These are phyloP conservation scores for Penicillium paneum DNA, from an alignment of 2,329 filamentous ascomycete genomes.

Conservation along the genomic window DNA sequence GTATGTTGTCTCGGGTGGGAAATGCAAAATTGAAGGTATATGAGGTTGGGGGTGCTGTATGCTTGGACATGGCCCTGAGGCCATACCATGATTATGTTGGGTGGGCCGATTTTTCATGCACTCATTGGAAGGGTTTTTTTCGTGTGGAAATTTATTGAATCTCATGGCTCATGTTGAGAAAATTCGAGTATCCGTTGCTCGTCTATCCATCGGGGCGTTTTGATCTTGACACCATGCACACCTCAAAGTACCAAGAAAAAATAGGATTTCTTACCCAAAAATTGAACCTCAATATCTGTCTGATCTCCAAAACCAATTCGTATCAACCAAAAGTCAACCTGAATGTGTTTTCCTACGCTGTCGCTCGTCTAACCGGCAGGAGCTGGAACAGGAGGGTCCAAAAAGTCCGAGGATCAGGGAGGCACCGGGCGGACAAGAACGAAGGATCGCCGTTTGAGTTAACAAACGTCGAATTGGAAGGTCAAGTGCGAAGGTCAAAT, in stretches of 20 bases:
- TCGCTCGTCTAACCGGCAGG: conserved; percentile 41
- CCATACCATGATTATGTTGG: not conserved
- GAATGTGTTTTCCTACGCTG: conserved; percentile 25
- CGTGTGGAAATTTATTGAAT: not conserved
- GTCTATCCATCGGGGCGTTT: conserved; percentile 4
- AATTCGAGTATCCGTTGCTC: not conserved
- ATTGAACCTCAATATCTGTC: conserved; percentile 18
- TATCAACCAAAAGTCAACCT: conserved; percentile 5
- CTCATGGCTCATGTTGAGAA: not conserved
- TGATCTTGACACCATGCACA: conserved; percentile 9
- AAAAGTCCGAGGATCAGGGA: conserved; percentile 28
- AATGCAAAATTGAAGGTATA: not conserved
- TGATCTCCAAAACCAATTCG: conserved; percentile 12
- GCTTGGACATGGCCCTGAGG: not conserved
- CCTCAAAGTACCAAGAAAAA: conserved; percentile 2
- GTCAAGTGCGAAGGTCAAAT: conserved; percentile 39
- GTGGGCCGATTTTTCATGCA: conserved; percentile 2
- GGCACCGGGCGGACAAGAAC: conserved; percentile 30
- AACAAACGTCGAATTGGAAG: conserved; percentile 39
- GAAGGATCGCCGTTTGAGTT: conserved; percentile 37
- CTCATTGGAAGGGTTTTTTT: not conserved
- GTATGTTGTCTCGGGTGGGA: not conserved
- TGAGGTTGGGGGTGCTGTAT: not conserved
- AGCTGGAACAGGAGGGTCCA: conserved; percentile 35
- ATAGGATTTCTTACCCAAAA: conserved; percentile 11